Conservation (phyloP, 768 basidiomycete genomes). For the Xerocomellus chrysenteron region DNA sequence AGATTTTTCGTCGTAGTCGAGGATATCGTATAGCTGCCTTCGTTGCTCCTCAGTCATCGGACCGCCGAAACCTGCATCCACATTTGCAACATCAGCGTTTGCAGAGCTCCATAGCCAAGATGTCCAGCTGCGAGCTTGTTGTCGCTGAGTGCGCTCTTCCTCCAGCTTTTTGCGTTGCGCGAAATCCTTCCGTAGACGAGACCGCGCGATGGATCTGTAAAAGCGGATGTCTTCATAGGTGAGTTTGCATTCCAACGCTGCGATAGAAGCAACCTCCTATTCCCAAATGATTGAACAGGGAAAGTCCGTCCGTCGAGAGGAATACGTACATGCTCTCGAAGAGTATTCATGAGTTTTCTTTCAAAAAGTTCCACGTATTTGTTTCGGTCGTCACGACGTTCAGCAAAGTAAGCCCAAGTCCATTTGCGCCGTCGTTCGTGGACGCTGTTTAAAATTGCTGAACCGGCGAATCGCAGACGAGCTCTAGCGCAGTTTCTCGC, state of each 20-base stretch:
- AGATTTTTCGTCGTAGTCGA: constrained; percentile 89
- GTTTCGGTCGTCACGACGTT: constrained; percentile 85
- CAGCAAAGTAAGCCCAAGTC: constrained; percentile 90
- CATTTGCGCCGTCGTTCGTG: constrained; percentile 81
- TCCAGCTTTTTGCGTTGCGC: constrained; percentile 63
- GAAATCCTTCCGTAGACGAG: constrained; percentile 81
- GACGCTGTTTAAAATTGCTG: constrained; percentile 78
- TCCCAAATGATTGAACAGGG: neutral
- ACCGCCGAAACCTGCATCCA: constrained; percentile 59
- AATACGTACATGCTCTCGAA: constrained; percentile 53
- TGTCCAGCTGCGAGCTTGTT: constrained; percentile 57
- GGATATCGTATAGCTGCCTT: constrained; percentile 82
- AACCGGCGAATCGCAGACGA: constrained; percentile 73
- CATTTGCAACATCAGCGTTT: constrained; percentile 35
- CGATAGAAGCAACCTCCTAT: constrained; percentile 55
- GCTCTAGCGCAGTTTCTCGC: constrained; percentile 60
- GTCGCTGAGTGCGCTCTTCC: constrained; percentile 61
- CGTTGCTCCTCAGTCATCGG: constrained; percentile 88
- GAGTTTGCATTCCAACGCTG: constrained; percentile 75
- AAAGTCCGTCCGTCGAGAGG: neutral
- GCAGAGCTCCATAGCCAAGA: constrained; percentile 86
- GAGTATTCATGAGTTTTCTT: constrained; percentile 57
- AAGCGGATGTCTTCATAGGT: constrained; percentile 95
- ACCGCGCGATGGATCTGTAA: constrained; percentile 93
- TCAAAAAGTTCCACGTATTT: constrained; percentile 84